Evolutionary conservation across 2,329 filamentous ascomycete genomes (phyloP).

Genomic region (Scopulariopsis brevicaulis): DNA sequence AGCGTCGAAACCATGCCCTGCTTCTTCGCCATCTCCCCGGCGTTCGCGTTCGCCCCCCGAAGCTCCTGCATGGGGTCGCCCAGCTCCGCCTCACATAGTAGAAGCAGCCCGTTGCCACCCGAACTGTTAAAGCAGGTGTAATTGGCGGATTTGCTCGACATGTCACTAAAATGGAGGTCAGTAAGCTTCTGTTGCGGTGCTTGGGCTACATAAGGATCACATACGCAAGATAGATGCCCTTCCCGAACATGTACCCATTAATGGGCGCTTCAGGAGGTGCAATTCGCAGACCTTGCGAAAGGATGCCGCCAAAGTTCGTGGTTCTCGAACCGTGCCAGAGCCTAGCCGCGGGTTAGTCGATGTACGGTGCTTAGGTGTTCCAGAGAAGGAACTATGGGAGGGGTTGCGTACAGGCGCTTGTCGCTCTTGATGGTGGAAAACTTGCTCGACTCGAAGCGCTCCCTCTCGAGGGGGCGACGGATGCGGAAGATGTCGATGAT

Average conservation of each 20-base stretch:
- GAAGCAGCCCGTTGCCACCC: slow-evolving; percentile 59
- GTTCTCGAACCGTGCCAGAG: slow-evolving; percentile 79
- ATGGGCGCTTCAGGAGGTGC: slow-evolving; percentile 75
- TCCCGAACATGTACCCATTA: slow-evolving; percentile 79
- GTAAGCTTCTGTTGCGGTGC: too few species aligned
- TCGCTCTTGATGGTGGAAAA: slow-evolving; percentile 47
- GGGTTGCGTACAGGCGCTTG: slow-evolving; percentile 42
- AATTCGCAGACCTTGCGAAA: slow-evolving; percentile 81
- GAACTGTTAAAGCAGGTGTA: slow-evolving; percentile 58
- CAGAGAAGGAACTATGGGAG: too few species aligned
- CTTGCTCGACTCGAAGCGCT: slow-evolving; percentile 50
- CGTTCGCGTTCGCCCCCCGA: slow-evolving; percentile 42
- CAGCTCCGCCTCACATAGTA: slow-evolving; percentile 72
- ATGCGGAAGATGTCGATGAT: slow-evolving; percentile 75
- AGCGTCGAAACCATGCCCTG: slow-evolving; percentile 55
- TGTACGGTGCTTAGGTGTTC: too few species aligned
- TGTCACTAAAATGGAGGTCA: slow-evolving; percentile 34
- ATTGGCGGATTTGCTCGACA: slow-evolving; percentile 69
- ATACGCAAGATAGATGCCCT: slow-evolving; percentile 70
- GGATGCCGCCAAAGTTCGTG: slow-evolving; percentile 80
- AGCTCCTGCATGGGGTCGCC: slow-evolving; percentile 64
- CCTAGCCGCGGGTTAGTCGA: too few species aligned
- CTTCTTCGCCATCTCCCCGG: slow-evolving; percentile 49
- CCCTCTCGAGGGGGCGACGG: slow-evolving; percentile 59
- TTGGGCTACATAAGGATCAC: too few species aligned